phyloP scores from a whole-genome alignment of 257 asterid species.

The Solanum tarijense region DNA sequence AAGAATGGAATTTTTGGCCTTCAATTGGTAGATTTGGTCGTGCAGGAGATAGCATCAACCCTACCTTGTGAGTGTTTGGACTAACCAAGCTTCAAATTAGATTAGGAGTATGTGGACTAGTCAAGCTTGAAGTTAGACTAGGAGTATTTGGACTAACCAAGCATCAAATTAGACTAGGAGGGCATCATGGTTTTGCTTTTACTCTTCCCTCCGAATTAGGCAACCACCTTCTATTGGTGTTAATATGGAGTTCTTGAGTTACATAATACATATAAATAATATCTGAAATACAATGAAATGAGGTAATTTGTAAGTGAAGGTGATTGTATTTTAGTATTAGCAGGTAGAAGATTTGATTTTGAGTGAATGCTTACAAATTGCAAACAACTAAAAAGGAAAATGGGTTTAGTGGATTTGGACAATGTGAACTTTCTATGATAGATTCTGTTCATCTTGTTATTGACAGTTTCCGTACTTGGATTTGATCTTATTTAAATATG shows the following conservation, averaged over 20 bases:
- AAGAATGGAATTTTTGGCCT: not conserved
- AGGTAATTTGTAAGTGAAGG: not conserved
- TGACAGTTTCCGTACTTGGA: not conserved
- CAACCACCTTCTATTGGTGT: not conserved
- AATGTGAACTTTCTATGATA: not conserved
- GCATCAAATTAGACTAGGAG: not conserved
- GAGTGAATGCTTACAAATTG: not conserved
- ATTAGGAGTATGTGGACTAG: not conserved
- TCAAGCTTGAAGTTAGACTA: not conserved
- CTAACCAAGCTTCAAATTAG: not conserved
- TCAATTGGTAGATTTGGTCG: not conserved
- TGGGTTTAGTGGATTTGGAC: not conserved
- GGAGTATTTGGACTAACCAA: not conserved
- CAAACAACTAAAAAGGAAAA: not conserved
- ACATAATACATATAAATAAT: not conserved
- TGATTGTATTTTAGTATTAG: not conserved
- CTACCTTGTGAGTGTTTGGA: not conserved
- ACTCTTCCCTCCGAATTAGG: not conserved
- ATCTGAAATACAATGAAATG: not conserved
- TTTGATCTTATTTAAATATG: not conserved
- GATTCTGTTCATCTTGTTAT: not conserved
- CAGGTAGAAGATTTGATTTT: not conserved
- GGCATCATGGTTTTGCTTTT: not conserved
- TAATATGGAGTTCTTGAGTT: not conserved
- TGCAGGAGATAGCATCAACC: not conserved